Evolutionary conservation across 176 grass and related monocot genomes (phyloP).

Genomic region (Pharus latifolius): DNA sequence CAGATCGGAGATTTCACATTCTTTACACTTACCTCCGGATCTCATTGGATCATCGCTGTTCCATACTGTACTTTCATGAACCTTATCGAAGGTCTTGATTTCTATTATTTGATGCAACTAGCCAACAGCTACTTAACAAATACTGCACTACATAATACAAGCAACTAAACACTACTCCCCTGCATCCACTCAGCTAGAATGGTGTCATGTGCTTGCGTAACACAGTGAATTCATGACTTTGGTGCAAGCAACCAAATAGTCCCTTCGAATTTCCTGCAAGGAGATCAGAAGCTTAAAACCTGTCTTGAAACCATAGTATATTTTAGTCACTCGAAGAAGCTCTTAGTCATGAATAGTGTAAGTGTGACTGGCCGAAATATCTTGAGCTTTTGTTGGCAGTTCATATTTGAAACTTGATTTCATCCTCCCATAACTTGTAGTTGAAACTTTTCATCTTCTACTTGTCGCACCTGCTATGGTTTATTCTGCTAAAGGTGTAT

Average conservation of each 20-base stretch:
- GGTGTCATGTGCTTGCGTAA: neutral
- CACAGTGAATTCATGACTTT: too few species aligned
- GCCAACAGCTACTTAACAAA: neutral
- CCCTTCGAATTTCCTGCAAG: too few species aligned
- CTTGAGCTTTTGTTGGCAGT: neutral
- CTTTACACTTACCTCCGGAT: neutral
- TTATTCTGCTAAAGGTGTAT: neutral
- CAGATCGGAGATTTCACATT: slow-evolving; percentile 7
- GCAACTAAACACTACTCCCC: neutral
- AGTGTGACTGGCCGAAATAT: neutral
- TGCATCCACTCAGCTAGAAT: neutral
- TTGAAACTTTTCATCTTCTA: neutral
- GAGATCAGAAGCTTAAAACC: neutral
- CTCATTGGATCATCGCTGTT: slow-evolving; percentile 6
- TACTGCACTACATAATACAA: neutral
- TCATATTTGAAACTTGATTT: neutral
- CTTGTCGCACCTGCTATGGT: neutral
- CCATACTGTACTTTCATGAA: neutral
- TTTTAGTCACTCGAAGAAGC: neutral
- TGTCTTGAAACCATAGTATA: neutral
- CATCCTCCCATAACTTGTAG: neutral
- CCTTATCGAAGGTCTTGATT: neutral
- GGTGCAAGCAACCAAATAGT: too few species aligned
- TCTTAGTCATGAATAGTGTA: neutral
- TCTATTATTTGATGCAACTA: neutral